Evolutionary conservation across 2,329 filamentous ascomycete genomes (phyloP).

Genomic region (Dothideomycetes sp.): DNA sequence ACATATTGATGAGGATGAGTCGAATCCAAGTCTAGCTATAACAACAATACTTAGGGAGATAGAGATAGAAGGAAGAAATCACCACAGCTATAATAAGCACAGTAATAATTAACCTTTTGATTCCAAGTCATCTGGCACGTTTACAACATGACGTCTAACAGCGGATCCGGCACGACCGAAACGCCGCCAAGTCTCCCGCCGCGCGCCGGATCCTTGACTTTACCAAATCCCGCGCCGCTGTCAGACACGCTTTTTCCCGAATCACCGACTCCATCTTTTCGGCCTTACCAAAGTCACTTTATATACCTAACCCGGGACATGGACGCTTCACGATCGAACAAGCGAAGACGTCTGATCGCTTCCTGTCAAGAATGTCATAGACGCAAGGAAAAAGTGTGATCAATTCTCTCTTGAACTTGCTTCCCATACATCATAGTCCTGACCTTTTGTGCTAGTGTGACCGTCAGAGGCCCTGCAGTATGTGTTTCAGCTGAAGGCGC

Average conservation of each 20-base stretch:
- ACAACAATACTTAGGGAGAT: not conserved
- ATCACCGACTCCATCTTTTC: not conserved
- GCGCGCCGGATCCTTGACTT: no score
- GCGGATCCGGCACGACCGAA: not conserved
- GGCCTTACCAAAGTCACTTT: not conserved
- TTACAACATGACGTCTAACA: not conserved
- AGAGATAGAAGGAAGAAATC: not conserved
- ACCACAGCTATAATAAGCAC: no score
- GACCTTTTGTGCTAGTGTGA: not conserved
- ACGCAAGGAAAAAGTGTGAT: not conserved
- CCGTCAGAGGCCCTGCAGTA: not conserved
- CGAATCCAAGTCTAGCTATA: not conserved
- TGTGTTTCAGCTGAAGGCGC: no score
- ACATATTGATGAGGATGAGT: slow-evolving; percentile 5
- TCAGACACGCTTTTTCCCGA: no score
- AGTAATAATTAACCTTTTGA: not conserved
- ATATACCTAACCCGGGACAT: no score
- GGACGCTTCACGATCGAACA: not conserved
- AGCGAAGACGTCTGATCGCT: not conserved
- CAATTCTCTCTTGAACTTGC: not conserved
- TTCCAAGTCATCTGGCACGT: no score
- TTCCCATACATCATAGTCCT: not conserved
- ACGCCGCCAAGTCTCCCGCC: not conserved
- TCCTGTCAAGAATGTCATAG: not conserved
- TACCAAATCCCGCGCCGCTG: no score